Evolutionary conservation across 192 early-diverging fungal species (phyloP).

Genomic region (Phlyctochytrium planicorne): DNA sequence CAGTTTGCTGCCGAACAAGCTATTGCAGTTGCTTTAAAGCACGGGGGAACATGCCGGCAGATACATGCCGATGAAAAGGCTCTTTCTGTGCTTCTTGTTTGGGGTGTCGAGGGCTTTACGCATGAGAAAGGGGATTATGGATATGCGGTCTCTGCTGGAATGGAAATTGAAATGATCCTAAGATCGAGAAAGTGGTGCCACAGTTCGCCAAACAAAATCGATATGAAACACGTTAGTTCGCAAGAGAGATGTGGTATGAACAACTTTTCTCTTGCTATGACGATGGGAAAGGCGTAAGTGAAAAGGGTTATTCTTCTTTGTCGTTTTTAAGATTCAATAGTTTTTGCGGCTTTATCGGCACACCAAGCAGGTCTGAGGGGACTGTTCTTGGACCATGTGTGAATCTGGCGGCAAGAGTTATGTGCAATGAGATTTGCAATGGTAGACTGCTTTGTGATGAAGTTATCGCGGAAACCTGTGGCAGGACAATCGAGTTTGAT

Average conservation of each 20-base stretch:
- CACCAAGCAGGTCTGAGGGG: conserved; percentile 26
- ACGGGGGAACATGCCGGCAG: conserved; percentile 29
- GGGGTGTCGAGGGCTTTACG: conserved; percentile 37
- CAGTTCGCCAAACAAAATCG: too few relatives aligned
- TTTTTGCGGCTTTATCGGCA: conserved; percentile 29
- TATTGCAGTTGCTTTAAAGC: conserved; percentile 1
- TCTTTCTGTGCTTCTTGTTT: conserved; percentile 31
- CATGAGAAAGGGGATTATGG: conserved; percentile 30
- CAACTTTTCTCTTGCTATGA: too few relatives aligned
- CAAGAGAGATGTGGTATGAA: too few relatives aligned
- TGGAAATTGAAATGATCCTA: neutral
- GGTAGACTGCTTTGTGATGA: too few relatives aligned
- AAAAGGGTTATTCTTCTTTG: too few relatives aligned
- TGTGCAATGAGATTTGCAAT: conserved; percentile 25
- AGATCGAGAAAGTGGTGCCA: neutral
- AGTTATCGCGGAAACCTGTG: too few relatives aligned
- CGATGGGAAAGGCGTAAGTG: neutral
- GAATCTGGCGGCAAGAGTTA: conserved; percentile 36
- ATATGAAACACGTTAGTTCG: too few relatives aligned
- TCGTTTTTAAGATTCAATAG: too few relatives aligned
- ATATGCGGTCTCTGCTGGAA: conserved; percentile 20
- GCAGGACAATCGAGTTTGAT: too few relatives aligned
- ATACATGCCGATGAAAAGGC: conserved; percentile 42
- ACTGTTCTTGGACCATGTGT: conserved; percentile 35
- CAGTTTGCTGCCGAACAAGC: neutral